Percentiles rank a stretch among this genome's conserved stretches.
phyloP scores from a whole-genome alignment of 371 early-diverging fungal species.

The Encephalitozoon intestinalis region DNA sequence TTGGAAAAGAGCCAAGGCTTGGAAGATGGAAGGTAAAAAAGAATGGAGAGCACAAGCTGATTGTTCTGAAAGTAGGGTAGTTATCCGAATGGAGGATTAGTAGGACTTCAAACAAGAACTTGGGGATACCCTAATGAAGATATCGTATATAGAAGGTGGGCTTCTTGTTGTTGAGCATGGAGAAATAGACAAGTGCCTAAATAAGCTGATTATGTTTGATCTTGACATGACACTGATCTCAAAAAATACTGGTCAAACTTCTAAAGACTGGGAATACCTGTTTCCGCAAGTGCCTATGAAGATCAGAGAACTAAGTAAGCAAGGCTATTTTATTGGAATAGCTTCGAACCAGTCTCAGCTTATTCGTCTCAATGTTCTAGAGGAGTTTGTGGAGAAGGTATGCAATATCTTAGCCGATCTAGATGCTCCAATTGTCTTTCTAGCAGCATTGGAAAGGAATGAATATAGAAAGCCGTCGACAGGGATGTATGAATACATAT shows the following conservation, averaged over 20 bases:
- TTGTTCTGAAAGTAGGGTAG: not conserved
- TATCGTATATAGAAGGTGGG: not conserved
- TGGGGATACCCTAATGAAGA: not conserved
- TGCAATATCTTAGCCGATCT: not conserved
- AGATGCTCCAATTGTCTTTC: conserved; percentile 22
- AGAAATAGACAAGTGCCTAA: not conserved
- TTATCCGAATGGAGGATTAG: not conserved
- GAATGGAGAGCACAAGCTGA: not conserved
- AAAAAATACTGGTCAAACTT: not conserved
- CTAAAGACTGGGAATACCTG: not conserved
- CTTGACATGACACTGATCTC: conserved; percentile 25
- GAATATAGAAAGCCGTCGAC: conserved; percentile 31
- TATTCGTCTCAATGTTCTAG: not conserved
- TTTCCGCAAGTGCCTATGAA: not conserved
- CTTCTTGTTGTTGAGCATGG: conserved; percentile 1
- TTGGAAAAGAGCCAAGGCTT: not conserved
- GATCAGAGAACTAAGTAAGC: not conserved
- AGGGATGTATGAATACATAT: conserved; percentile 24
- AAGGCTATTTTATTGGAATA: conserved; percentile 24
- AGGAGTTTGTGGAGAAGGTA: conserved; percentile 13
- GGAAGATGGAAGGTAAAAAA: conserved; percentile 1
- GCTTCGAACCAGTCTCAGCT: conserved; percentile 20
- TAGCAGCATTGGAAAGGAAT: conserved; percentile 10
- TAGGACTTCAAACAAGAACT: not conserved
- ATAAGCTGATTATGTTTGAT: conserved; percentile 39